phyloP scores from a whole-genome alignment of 768 basidiomycete species.

The Psilocybe azurescens region DNA sequence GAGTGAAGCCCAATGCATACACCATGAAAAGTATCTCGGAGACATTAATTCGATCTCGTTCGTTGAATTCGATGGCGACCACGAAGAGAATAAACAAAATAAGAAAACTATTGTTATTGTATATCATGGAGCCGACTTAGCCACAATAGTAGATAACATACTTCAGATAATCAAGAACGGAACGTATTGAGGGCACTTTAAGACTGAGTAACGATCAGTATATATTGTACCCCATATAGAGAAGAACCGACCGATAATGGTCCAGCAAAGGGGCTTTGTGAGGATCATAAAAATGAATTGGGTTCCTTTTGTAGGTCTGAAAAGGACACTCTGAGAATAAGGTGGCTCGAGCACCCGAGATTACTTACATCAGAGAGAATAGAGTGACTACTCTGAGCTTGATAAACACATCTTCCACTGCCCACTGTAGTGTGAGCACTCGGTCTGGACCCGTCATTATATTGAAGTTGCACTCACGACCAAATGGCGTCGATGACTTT shows the following conservation, averaged over 20 bases:
- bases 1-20: slow-evolving; percentile 80
- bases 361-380: slow-evolving; percentile 84
- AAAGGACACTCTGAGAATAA: background rate
- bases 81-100: slow-evolving; percentile 82
- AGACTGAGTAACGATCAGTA: slow-evolving; percentile 49
- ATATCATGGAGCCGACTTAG: background rate
- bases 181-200: slow-evolving; percentile 92
- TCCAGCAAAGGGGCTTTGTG: slow-evolving; percentile 93
- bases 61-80: slow-evolving; percentile 77
- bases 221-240: background rate
- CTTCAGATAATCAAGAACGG: slow-evolving; percentile 91
- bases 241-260: slow-evolving; percentile 78
- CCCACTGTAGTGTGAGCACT: slow-evolving; percentile 14
- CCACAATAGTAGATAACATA: slow-evolving; percentile 33
- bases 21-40: slow-evolving; percentile 81
- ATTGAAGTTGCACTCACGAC: slow-evolving; percentile 51
- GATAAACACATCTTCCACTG: slow-evolving; percentile 93
- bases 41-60: slow-evolving; percentile 62
- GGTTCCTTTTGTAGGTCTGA: slow-evolving; percentile 91
- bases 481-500: slow-evolving; percentile 88
- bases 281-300: slow-evolving; percentile 94
- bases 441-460: background rate
- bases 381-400: slow-evolving; percentile 84
- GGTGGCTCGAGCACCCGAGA: background rate
- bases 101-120: slow-evolving; percentile 61